Evolutionary conservation across 352 stramenopile species (phyloP).

Genomic region (Pythium aristosporum): DNA sequence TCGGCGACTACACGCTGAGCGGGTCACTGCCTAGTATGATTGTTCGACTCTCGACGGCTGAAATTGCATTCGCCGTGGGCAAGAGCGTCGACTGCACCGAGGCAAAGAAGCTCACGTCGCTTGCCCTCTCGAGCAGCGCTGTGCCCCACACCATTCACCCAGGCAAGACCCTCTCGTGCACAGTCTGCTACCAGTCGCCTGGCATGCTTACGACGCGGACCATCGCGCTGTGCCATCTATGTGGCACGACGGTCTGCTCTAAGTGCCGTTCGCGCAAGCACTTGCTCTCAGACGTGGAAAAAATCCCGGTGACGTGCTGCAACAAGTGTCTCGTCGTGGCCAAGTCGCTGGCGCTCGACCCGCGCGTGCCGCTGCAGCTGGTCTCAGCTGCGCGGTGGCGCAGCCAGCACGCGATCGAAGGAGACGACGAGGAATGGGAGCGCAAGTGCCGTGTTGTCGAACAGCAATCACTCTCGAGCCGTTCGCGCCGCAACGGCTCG

Average conservation of each 20-base stretch:
- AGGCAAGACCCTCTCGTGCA: conserved; percentile 3
- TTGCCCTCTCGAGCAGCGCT: conserved; percentile 18
- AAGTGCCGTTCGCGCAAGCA: conserved; percentile 24
- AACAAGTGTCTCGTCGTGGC: conserved; percentile 28
- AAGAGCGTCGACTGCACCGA: conserved; percentile 23
- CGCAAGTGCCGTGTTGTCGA: conserved; percentile 8
- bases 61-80: conserved; percentile 22
- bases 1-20: conserved; percentile 13
- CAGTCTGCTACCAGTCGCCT: conserved; percentile 11
- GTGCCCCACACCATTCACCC: neutral
- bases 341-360: conserved; percentile 6
- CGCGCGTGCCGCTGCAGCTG: conserved; percentile 13
- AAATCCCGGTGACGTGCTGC: conserved; percentile 24
- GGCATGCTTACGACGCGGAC: conserved; percentile 11
- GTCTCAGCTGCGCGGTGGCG: conserved; percentile 13
- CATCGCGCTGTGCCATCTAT: conserved; percentile 14
- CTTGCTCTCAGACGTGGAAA: conserved; percentile 20
- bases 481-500: neutral
- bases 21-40: conserved; percentile 15
- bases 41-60: conserved; percentile 6
- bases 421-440: conserved; percentile 10
- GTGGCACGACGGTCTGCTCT: conserved; percentile 20
- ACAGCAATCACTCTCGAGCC: neutral
- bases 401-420: conserved; percentile 9
- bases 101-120: conserved; percentile 27